Evolutionary conservation across 164 flowering plant genomes (phyloP).

Genomic region (Macadamia tetraphylla): DNA sequence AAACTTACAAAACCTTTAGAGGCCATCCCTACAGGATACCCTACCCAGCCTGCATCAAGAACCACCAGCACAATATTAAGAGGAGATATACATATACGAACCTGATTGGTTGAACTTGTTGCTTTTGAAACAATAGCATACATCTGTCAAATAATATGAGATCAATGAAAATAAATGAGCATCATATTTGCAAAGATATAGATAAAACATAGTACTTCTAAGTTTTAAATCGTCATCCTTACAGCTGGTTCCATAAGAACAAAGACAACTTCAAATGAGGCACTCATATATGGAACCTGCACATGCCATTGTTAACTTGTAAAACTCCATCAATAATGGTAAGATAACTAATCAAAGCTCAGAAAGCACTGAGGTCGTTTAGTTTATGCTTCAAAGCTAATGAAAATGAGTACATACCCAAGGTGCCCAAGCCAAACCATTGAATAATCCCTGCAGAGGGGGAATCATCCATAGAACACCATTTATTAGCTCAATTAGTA

Average conservation of each 20-base stretch:
- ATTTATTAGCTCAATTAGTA: background rate
- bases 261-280: conserved; percentile 72
- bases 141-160: conserved; percentile 37
- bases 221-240: conserved; percentile 20
- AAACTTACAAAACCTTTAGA: too few relatives aligned
- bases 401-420: conserved; percentile 54
- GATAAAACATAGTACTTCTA: too few relatives aligned
- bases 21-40: too few relatives aligned
- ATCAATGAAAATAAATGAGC: conserved; percentile 5
- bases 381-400: background rate
- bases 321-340: background rate
- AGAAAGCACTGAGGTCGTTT: background rate
- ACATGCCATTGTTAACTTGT: background rate
- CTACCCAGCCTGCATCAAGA: background rate
- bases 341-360: background rate
- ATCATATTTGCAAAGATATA: background rate
- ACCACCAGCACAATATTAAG: background rate
- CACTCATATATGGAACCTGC: conserved; percentile 85
- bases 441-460: conserved; percentile 55
- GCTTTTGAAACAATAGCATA: conserved; percentile 78
- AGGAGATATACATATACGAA: background rate
- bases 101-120: conserved; percentile 67
- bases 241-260: conserved; percentile 78
- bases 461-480: background rate
- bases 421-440: conserved; percentile 88